Percentiles rank a stretch among this genome's conserved stretches.
phyloP scores from a whole-genome alignment of 2,329 filamentous ascomycete species.

The Xylaria sp. region DNA sequence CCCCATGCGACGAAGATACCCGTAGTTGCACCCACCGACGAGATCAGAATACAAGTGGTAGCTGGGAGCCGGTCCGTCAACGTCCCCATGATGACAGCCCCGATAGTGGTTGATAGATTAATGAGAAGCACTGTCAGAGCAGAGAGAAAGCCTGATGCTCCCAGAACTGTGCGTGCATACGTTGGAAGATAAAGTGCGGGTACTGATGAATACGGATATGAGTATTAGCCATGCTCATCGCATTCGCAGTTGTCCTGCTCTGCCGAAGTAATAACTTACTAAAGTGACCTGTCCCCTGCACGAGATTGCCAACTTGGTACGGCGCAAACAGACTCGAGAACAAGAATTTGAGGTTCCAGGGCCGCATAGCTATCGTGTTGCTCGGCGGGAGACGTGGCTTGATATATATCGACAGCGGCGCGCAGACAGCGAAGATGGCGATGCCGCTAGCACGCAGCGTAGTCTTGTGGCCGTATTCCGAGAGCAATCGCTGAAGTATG shows the following conservation, averaged over 20 bases:
- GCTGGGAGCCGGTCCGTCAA: constrained; percentile 58
- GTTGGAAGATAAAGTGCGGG: constrained; percentile 65
- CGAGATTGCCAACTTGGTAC: constrained; percentile 60
- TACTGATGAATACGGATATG: constrained; percentile 43
- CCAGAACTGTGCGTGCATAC: constrained; percentile 57
- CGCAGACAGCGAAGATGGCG: constrained; percentile 53
- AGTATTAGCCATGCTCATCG: background rate
- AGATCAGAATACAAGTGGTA: constrained; percentile 60
- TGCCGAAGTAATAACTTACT: constrained; percentile 35
- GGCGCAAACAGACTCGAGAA: constrained; percentile 59
- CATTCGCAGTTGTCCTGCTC: background rate
- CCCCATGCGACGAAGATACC: constrained; percentile 67
- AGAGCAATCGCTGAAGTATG: constrained; percentile 56
- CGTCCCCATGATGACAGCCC: constrained; percentile 58
- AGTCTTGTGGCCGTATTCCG: constrained; percentile 54
- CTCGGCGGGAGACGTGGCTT: constrained; percentile 56
- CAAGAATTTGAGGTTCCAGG: constrained; percentile 53
- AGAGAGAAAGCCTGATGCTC: constrained; percentile 54
- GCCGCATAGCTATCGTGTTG: constrained; percentile 42
- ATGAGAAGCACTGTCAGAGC: constrained; percentile 61
- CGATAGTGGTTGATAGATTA: constrained; percentile 60
- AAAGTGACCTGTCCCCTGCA: constrained; percentile 66
- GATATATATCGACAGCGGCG: constrained; percentile 56
- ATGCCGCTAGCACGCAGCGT: constrained; percentile 56
- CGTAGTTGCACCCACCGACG: constrained; percentile 59